Evolutionary conservation across 2,329 filamentous ascomycete genomes (phyloP).

Genomic region (Diaporthe sp.): DNA sequence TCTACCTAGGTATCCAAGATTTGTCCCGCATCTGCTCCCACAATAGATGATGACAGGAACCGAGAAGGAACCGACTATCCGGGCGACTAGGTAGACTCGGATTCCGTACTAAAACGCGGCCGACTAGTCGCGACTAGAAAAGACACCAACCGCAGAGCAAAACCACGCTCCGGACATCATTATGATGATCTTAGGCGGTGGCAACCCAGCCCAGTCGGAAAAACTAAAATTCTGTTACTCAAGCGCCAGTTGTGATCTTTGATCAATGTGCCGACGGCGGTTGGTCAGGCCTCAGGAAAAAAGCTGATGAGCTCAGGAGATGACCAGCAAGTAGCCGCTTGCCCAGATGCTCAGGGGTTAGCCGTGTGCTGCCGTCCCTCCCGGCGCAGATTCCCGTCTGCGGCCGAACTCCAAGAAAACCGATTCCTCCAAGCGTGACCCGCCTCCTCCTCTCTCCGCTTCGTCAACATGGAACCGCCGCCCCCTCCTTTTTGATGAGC

Average conservation of each 20-base stretch:
- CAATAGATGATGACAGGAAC: not conserved
- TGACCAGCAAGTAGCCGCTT: conserved; percentile 15
- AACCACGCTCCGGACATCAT: not conserved
- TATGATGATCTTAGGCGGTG: conserved; percentile 13
- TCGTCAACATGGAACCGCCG: conserved; percentile 26
- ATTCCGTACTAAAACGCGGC: conserved; percentile 19
- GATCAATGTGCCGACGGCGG: not conserved
- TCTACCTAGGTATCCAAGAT: not conserved
- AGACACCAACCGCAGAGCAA: not conserved
- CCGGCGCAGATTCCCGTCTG: conserved; percentile 18
- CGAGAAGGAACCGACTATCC: conserved; percentile 9
- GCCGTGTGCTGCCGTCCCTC: conserved; percentile 15
- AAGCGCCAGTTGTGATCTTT: conserved; percentile 17
- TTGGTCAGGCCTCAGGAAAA: not conserved
- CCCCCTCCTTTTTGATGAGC: conserved; percentile 28
- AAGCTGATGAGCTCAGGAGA: conserved; percentile 3
- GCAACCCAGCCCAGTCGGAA: not conserved
- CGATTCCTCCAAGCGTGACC: conserved; percentile 11
- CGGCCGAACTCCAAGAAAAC: not conserved
- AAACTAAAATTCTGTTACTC: conserved; percentile 6
- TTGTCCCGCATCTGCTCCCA: not conserved
- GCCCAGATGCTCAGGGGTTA: conserved; percentile 1
- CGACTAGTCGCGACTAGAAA: conserved; percentile 8
- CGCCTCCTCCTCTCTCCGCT: conserved; percentile 16
- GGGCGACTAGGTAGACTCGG: not conserved